Percentiles rank a stretch among this genome's conserved stretches.
phyloP scores from a whole-genome alignment of 176 grass and related monocot genomes.

The Lolium perenne region DNA sequence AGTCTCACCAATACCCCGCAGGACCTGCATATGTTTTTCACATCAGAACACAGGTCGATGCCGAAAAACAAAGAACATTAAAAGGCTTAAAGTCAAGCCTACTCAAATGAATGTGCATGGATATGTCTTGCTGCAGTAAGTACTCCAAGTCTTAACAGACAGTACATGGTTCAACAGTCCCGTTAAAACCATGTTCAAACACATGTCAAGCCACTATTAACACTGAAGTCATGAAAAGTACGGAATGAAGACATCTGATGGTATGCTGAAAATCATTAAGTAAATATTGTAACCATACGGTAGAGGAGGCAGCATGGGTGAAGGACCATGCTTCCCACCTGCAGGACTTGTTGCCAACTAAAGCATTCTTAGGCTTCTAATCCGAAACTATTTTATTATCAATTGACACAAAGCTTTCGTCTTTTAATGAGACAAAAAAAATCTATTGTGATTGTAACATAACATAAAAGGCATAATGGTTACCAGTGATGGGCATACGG shows the following conservation, averaged over 20 bases:
- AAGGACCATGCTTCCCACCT: background rate
- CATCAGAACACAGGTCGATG: conserved; percentile 30
- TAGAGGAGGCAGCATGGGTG: conserved; percentile 8
- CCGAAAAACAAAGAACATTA: conserved; percentile 1
- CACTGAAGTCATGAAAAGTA: too few species aligned
- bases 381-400: background rate
- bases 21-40: conserved; percentile 58
- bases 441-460: background rate
- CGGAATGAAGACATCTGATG: background rate
- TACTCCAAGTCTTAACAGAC: background rate
- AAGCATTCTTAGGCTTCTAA: background rate
- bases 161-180: conserved; percentile 10
- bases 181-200: background rate
- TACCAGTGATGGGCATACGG: conserved; percentile 94
- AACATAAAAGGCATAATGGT: conserved; percentile 32
- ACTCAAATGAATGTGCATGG: conserved; percentile 5
- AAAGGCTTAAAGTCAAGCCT: conserved; percentile 18
- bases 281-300: conserved; percentile 19
- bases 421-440: background rate
- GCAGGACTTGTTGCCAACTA: background rate
- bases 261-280: conserved; percentile 21
- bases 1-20: conserved; percentile 81
- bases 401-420: background rate
- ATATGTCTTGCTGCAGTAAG: background rate
- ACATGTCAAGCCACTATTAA: too few species aligned